Evolutionary conservation across 257 asterid genomes (phyloP).

Genomic region (Gentiana dahurica): DNA sequence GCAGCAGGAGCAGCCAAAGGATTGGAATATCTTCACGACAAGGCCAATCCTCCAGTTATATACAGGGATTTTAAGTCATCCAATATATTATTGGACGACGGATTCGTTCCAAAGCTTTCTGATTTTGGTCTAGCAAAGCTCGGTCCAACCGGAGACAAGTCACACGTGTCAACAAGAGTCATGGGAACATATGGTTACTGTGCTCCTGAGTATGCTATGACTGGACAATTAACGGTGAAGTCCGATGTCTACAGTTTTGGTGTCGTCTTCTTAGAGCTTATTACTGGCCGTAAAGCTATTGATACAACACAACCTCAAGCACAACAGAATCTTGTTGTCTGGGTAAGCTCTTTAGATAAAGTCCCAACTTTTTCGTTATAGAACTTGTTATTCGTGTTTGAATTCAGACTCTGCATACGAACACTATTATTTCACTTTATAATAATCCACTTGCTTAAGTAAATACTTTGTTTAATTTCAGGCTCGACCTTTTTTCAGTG

Average conservation of each 20-base stretch:
- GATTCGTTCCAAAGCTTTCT: slow-evolving; percentile 72
- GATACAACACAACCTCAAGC: slow-evolving; percentile 81
- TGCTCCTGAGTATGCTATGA: slow-evolving; percentile 99
- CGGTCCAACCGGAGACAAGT: slow-evolving; percentile 98
- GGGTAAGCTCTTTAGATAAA: slow-evolving; percentile 38
- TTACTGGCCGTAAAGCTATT: slow-evolving; percentile 95
- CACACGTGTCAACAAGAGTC: slow-evolving; percentile 97
- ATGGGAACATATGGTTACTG: slow-evolving; percentile 99
- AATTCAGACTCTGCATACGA: not conserved
- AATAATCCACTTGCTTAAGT: not conserved
- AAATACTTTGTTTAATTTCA: slow-evolving; percentile 21
- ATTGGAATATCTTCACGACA: slow-evolving; percentile 92
- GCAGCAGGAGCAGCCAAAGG: slow-evolving; percentile 99
- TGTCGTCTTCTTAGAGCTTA: slow-evolving; percentile 88
- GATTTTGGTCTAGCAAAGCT: slow-evolving; percentile 98
- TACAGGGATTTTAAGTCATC: slow-evolving; percentile 97
- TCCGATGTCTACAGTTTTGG: slow-evolving; percentile 98
- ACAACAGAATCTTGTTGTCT: slow-evolving; percentile 87
- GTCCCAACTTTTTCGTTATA: not conserved
- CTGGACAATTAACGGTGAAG: slow-evolving; percentile 92
- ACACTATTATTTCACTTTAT: not conserved
- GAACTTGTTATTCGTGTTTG: not conserved
- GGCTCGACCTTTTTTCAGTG: slow-evolving; percentile 89
- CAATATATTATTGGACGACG: slow-evolving; percentile 87
- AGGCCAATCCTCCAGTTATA: slow-evolving; percentile 96